Evolutionary conservation across 1,284 basidiomycete genomes (phyloP).

Genomic region (Neonothopanus nambi): DNA sequence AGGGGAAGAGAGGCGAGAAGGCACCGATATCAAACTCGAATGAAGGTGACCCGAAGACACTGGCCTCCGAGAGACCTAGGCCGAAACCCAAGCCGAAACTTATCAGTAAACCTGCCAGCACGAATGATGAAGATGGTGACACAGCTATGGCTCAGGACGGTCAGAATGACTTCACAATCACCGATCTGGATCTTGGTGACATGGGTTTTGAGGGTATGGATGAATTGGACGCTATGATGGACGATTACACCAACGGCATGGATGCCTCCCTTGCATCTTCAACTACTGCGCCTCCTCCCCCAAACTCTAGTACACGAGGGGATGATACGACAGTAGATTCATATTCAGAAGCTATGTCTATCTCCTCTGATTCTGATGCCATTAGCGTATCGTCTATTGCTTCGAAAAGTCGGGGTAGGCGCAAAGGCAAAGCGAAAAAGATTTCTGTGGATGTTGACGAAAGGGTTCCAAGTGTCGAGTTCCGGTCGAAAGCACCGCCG

Average conservation of each 20-base stretch:
- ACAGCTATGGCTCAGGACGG: background rate
- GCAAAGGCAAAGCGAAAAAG: background rate
- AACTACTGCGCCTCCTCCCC: background rate
- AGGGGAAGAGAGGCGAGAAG: constrained; percentile 3
- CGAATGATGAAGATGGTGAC: background rate
- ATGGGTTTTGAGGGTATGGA: background rate
- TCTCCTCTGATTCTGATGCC: background rate
- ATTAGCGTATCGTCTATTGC: background rate
- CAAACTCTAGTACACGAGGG: background rate
- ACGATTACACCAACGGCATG: background rate
- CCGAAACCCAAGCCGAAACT: constrained; percentile 13
- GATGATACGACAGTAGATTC: background rate
- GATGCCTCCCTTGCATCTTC: background rate
- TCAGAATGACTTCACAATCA: background rate
- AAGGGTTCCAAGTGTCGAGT: background rate
- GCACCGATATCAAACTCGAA: background rate
- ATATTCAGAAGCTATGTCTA: background rate
- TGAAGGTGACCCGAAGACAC: background rate
- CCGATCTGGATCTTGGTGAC: background rate
- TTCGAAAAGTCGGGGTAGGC: background rate
- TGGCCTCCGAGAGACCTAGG: constrained; percentile 1
- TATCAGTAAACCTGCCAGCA: background rate
- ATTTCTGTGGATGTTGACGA: background rate
- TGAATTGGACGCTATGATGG: background rate
- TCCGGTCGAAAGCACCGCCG: background rate